Evolutionary conservation across 2,329 filamentous ascomycete species (phyloP).

Genomic region (Fusarium sp.): DNA sequence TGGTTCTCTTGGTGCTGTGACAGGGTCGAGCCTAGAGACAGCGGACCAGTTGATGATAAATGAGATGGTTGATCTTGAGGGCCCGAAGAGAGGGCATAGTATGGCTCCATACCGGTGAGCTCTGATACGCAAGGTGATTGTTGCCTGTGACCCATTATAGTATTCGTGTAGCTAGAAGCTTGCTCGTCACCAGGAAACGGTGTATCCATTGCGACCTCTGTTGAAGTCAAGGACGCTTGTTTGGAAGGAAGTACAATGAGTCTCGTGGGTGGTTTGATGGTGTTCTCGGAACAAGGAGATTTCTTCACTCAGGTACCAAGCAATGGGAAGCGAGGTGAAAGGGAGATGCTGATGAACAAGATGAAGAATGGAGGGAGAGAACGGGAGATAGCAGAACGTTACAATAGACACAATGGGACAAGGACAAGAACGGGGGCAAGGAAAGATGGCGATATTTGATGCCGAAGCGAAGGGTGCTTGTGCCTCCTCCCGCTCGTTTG

Average conservation of each 20-base stretch:
- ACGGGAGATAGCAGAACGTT: slow-evolving; percentile 38
- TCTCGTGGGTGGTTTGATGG: slow-evolving; percentile 39
- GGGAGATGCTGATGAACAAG: slow-evolving; percentile 23
- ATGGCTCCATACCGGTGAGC: slow-evolving; percentile 43
- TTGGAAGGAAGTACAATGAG: slow-evolving; percentile 37
- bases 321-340: slow-evolving; percentile 30
- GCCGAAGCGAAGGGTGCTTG: slow-evolving; percentile 41
- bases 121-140: slow-evolving; percentile 46
- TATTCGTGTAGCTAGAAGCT: slow-evolving; percentile 50
- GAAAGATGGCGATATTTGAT: slow-evolving; percentile 44
- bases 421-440: slow-evolving; percentile 40
- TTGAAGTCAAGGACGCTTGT: slow-evolving; percentile 27
- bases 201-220: slow-evolving; percentile 44
- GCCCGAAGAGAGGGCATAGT: slow-evolving; percentile 41
- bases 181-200: slow-evolving; percentile 45
- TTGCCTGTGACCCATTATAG: slow-evolving; percentile 43
- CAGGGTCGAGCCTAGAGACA: slow-evolving; percentile 32
- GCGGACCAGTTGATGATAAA: slow-evolving; percentile 40
- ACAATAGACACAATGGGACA: slow-evolving; percentile 47
- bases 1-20: slow-evolving; percentile 35
- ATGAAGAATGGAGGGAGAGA: slow-evolving; percentile 24
- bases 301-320: slow-evolving; percentile 34
- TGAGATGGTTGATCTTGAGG: slow-evolving; percentile 37
- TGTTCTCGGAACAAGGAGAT: slow-evolving; percentile 30
- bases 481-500: slow-evolving; percentile 41